A percentile compares a stretch with the other conserved stretches of the same genome.
phyloP scores from a whole-genome alignment of 495 filamentous ascomycete genomes.

The Trichoderma parareesei region DNA sequence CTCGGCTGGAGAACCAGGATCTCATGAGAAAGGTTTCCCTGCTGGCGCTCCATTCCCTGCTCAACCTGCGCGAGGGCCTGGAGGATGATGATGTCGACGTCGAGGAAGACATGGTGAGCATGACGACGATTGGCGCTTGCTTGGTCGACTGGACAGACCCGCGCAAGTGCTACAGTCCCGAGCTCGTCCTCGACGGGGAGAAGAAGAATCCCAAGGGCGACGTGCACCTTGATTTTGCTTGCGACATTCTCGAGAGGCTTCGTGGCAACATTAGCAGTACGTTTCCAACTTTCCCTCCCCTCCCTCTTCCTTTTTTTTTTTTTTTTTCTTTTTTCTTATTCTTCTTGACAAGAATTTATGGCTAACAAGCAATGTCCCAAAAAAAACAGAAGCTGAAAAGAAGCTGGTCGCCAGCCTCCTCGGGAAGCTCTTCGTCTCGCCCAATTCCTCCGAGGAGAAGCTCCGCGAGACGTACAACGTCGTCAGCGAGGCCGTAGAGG shows the following conservation, averaged over 20 bases:
- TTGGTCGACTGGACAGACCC: constrained; percentile 95
- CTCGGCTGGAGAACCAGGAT: constrained; percentile 65
- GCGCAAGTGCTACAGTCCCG: constrained; percentile 69
- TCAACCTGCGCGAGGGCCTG: constrained; percentile 57
- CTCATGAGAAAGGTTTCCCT: constrained; percentile 66
- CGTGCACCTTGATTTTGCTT: constrained; percentile 60
- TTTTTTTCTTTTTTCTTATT: no score
- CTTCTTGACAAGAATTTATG: background rate
- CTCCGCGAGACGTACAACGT: constrained; percentile 44
- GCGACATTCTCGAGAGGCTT: constrained; percentile 51
- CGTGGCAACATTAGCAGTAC: constrained; percentile 50
- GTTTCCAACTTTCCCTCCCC: constrained; percentile 20
- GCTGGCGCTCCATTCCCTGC: constrained; percentile 56
- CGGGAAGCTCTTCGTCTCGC: constrained; percentile 73
- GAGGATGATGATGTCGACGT: constrained; percentile 75
- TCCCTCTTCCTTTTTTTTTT: no score
- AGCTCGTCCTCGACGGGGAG: constrained; percentile 49
- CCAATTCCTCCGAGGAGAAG: constrained; percentile 41
- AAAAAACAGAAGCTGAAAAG: constrained; percentile 63
- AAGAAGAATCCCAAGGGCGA: constrained; percentile 55
- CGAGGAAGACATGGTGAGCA: constrained; percentile 70
- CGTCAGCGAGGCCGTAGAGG: constrained; percentile 60
- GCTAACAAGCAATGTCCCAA: constrained; percentile 24
- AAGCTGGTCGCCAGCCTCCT: constrained; percentile 72
- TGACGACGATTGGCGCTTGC: constrained; percentile 66